A percentile compares a stretch with the other conserved stretches of the same genome.
Conservation (phyloP, 2,329 filamentous ascomycete species). For the Claviceps quebecensis region DNA sequence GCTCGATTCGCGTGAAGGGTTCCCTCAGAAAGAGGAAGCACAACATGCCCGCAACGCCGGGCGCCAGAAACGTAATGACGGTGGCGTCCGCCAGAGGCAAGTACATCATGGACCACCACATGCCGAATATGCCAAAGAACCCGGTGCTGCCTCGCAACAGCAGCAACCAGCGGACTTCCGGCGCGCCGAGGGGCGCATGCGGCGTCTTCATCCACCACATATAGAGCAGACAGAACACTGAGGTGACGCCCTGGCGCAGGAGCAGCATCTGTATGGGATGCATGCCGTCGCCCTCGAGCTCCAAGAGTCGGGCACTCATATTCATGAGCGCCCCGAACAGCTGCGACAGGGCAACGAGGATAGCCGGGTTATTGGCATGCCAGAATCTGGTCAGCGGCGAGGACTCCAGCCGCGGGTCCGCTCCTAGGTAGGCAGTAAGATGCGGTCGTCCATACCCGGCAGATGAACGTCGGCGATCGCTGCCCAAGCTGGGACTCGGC, state of each 20-base stretch:
- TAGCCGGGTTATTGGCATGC: constrained; percentile 55
- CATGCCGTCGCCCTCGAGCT: constrained; percentile 56
- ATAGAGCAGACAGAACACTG: constrained; percentile 50
- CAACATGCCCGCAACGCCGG: constrained; percentile 63
- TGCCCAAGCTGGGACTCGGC: constrained; percentile 11
- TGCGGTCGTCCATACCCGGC: constrained; percentile 2
- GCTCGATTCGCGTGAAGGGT: constrained; percentile 64
- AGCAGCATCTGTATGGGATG: constrained; percentile 80
- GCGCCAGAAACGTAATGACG: constrained; percentile 76
- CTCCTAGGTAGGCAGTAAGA: not conserved
- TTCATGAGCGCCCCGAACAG: constrained; percentile 81
- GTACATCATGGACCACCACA: constrained; percentile 57
- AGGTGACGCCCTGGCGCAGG: constrained; percentile 62
- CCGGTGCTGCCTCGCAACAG: constrained; percentile 55
- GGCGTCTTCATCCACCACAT: constrained; percentile 59
- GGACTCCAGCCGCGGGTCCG: not conserved
- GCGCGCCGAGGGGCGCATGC: constrained; percentile 55
- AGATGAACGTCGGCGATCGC: constrained; percentile 4
- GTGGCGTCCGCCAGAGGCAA: constrained; percentile 77
- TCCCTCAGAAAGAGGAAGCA: constrained; percentile 64
- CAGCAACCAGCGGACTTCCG: constrained; percentile 53
- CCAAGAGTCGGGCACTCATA: constrained; percentile 60
- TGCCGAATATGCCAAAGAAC: constrained; percentile 65
- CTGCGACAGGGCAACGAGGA: constrained; percentile 61
- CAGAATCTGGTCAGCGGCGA: constrained; percentile 30